Evolutionary conservation across 2,329 filamentous ascomycete genomes (phyloP), one percentile per base, ranked within the genome.

Genomic region (Microdochium bolleyi): DNA sequence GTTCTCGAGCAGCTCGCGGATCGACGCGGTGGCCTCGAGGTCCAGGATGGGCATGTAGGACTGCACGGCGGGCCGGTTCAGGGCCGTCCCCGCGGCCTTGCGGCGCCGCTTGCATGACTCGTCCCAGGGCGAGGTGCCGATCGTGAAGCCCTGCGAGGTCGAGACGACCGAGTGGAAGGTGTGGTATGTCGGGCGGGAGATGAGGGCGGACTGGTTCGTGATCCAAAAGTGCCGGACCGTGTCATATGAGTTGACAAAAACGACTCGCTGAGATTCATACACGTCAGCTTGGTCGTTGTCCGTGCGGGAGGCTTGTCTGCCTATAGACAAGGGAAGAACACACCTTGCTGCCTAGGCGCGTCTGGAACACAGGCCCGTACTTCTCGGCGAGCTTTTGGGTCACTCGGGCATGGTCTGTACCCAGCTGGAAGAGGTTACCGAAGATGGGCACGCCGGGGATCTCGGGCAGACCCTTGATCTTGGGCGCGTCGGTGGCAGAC

Each of bases 61-160:
- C 4, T 79, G 76, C 1, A 86, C 79, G 0, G 81, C 82, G 0
- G 83, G 82, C 50, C 83, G 79, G 63, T 87, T 87, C 19, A 87
- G 70, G 1, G 84, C 83, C 3, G 80, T 80, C 0, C 83, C 83
- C 1, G 83, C 83, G 16, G 81, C 83, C 64, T 87, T 87, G 54
- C 83, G 74, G 37, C 83, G 72, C 3, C 82, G 72, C 63, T 86
- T 87, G 27, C 86, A 66, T 0, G 78, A 83, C 3, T 87, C 83
- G 51, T 78, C 83, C 61, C 83, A 87, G 0, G 84, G 84, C 1
- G 80, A 83, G 0, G 84, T 87, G 1, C 84, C 84, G 53, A 87
- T 86, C 0, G 84, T 87, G 1, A 83, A 86, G 5, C 83, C 83
- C 1, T 82, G 78, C 0, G 83, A 86, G 46, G 84, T 81, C 2